Evolutionary conservation across 306 rosid species (phyloP).

Genomic region (Cucurbita maxima): DNA sequence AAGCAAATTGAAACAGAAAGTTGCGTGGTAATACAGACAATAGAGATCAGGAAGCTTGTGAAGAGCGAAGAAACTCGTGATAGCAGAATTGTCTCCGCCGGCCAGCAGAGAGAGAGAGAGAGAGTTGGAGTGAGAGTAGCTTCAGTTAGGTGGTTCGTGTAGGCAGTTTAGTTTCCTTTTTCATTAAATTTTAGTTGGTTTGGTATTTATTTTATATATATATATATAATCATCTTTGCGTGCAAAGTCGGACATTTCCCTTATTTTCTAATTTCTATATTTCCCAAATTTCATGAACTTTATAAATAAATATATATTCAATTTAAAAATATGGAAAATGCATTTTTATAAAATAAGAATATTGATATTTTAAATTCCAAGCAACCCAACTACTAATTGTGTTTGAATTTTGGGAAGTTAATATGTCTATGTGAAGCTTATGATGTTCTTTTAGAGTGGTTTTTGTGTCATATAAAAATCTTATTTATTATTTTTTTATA

Average conservation of each 20-base stretch:
- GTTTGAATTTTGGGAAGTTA: neutral
- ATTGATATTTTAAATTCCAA: conserved; percentile 24
- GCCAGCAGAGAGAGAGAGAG: neutral
- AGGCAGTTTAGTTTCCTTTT: neutral
- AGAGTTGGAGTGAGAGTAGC: neutral
- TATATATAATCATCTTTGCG: neutral
- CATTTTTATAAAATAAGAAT: neutral
- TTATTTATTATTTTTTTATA: too few relatives aligned
- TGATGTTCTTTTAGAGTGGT: neutral
- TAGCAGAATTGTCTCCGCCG: neutral
- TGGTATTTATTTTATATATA: neutral
- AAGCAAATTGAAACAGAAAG: neutral
- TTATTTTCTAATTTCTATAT: neutral
- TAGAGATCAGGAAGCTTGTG: conserved; percentile 17
- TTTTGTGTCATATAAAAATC: too few relatives aligned
- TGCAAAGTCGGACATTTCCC: neutral
- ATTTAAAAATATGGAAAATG: neutral
- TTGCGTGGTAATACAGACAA: neutral
- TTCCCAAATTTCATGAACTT: neutral
- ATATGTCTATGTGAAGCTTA: neutral
- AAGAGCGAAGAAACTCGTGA: neutral
- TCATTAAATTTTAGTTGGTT: neutral
- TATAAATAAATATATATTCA: too few relatives aligned
- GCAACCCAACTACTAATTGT: conserved; percentile 19
- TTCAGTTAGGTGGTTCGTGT: neutral